Conservation (phyloP, 805 yeast species). For the Barnettozyma populi region DNA sequence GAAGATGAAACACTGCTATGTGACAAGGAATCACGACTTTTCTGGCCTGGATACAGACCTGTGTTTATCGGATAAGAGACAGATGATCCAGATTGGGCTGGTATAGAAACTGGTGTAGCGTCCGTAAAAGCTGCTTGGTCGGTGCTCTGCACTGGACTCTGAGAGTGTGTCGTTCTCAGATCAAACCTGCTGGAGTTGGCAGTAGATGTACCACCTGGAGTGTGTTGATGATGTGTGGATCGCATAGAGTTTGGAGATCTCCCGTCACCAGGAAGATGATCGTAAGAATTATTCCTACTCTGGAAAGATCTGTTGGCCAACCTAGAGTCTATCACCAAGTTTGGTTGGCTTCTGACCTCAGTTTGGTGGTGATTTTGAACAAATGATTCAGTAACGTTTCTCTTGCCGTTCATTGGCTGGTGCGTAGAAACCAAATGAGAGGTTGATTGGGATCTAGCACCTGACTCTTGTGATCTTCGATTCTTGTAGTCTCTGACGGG, state of each 20-base stretch:
- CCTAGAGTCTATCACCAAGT: slow-evolving; percentile 6
- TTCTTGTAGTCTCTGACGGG: slow-evolving; percentile 1
- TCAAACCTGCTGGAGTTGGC: slow-evolving; percentile 1
- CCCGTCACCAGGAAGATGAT: neutral
- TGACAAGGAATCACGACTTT: neutral
- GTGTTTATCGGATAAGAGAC: neutral
- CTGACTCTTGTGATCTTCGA: slow-evolving; percentile 1
- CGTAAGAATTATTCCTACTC: neutral
- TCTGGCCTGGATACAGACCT: neutral
- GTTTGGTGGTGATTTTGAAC: neutral
- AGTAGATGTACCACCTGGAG: neutral
- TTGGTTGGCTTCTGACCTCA: neutral
- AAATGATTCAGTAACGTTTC: slow-evolving; percentile 19
- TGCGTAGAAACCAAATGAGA: slow-evolving; percentile 3
- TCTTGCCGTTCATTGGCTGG: slow-evolving; percentile 7
- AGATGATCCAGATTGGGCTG: neutral
- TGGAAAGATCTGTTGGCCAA: slow-evolving; percentile 7
- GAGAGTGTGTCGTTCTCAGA: neutral
- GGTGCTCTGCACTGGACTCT: neutral
- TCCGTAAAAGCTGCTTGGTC: neutral
- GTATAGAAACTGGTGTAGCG: neutral
- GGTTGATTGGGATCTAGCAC: slow-evolving; percentile 13
- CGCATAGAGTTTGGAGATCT: neutral
- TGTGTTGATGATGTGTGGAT: neutral
- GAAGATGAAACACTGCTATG: neutral